Percentiles rank a stretch among this genome's conserved stretches.
phyloP scores from a whole-genome alignment of 2,329 filamentous ascomycete species.

The Colletotrichum sp. region DNA sequence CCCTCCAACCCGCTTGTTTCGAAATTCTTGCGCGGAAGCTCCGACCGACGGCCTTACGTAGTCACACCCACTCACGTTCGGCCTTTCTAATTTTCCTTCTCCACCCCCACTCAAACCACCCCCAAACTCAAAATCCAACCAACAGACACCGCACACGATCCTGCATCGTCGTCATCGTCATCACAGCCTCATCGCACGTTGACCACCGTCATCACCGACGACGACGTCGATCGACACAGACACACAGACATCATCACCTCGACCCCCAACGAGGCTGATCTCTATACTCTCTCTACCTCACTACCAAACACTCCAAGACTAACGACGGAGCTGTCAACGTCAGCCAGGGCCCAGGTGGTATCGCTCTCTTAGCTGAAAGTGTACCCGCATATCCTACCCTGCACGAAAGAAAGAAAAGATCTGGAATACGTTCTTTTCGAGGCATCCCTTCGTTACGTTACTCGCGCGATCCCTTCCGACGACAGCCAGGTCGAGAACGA shows the following conservation, averaged over 20 bases:
- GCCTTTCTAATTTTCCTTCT: conserved; percentile 43
- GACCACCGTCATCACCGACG: neutral
- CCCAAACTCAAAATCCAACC: conserved; percentile 18
- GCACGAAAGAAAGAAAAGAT: conserved; percentile 39
- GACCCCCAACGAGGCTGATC: neutral
- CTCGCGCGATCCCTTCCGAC: conserved; percentile 20
- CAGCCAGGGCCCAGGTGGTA: neutral
- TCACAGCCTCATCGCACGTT: neutral
- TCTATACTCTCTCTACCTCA: neutral
- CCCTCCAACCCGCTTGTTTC: conserved; percentile 57
- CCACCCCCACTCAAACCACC: conserved; percentile 28
- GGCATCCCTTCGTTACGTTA: conserved; percentile 15
- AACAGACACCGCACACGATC: conserved; percentile 20
- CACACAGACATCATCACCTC: neutral
- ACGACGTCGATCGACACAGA: neutral
- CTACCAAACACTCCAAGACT: neutral
- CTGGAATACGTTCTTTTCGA: conserved; percentile 47
- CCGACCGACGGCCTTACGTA: conserved; percentile 61
- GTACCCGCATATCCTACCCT: conserved; percentile 1
- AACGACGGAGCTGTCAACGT: conserved; percentile 10
- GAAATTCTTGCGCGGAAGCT: conserved; percentile 58
- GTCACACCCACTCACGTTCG: conserved; percentile 46
- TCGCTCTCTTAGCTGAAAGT: conserved; percentile 21
- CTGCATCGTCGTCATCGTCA: conserved; percentile 11
- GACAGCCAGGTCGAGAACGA: conserved; percentile 22